Percentiles rank a stretch among this genome's conserved stretches.
These are phyloP conservation scores for Lactifluus volemus DNA, from an alignment of 768 basidiomycete genomes.

Conservation along the genomic window DNA sequence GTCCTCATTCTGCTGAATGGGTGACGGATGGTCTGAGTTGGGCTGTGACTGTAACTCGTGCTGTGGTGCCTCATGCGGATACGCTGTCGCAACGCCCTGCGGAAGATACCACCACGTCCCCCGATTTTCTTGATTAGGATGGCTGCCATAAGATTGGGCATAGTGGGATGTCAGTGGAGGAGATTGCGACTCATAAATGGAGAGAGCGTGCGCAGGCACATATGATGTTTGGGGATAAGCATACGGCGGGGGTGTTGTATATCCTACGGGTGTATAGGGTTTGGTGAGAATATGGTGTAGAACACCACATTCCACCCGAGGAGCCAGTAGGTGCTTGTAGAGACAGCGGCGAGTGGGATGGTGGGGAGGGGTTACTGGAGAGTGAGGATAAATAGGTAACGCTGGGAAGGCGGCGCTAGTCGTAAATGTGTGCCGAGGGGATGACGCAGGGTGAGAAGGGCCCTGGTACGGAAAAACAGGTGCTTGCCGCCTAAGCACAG, in stretches of 20 bases:
- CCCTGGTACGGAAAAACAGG: constrained; percentile 33
- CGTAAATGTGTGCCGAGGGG: constrained; percentile 24
- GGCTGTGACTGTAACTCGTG: constrained; percentile 29
- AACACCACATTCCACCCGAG: constrained; percentile 10
- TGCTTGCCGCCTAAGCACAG: constrained; percentile 31
- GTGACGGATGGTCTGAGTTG: constrained; percentile 25
- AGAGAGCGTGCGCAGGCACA: constrained; percentile 26
- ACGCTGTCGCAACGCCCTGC: background rate
- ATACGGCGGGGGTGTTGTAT: constrained; percentile 29
- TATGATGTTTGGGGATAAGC: constrained; percentile 30
- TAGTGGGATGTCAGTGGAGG: constrained; percentile 24
- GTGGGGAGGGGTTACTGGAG: constrained; percentile 20
- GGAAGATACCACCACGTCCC: constrained; percentile 49
- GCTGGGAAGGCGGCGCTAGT: constrained; percentile 12
- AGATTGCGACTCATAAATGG: constrained; percentile 34
- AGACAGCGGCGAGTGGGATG: constrained; percentile 19
- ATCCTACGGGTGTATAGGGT: constrained; percentile 22
- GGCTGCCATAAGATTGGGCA: constrained; percentile 23
- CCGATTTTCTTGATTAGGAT: constrained; percentile 32
- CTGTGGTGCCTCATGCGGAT: constrained; percentile 25
- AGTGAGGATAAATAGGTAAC: constrained; percentile 1
- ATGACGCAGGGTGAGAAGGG: constrained; percentile 28
- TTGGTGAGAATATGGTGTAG: constrained; percentile 19
- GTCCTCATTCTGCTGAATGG: background rate
- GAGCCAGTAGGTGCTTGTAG: background rate